phyloP scores from a whole-genome alignment of 768 basidiomycete genomes.

The Kondoa malvinella region DNA sequence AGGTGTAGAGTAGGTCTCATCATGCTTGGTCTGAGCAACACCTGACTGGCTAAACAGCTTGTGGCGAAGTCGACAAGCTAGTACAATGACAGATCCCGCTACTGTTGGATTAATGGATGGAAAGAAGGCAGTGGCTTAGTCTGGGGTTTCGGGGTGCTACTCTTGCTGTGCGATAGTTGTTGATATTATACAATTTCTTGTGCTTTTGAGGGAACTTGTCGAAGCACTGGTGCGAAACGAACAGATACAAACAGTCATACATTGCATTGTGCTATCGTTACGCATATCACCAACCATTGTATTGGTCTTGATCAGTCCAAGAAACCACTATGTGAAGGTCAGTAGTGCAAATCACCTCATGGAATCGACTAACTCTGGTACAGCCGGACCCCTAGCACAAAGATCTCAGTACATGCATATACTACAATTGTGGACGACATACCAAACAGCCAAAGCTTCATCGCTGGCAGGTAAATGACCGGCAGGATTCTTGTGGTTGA shows the following conservation, averaged over 20 bases:
- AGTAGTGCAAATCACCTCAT: too few species aligned
- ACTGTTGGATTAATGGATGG: background rate
- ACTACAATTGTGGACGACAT: background rate
- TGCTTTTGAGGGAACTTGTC: background rate
- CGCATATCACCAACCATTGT: too few species aligned
- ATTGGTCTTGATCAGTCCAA: background rate
- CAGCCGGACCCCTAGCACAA: too few species aligned
- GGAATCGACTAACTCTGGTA: too few species aligned
- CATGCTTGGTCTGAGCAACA: background rate
- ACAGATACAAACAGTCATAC: background rate
- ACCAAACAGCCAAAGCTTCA: background rate
- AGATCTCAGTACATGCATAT: background rate
- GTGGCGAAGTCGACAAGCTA: background rate
- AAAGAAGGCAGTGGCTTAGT: background rate
- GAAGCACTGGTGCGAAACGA: background rate
- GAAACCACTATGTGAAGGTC: background rate
- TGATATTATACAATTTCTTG: background rate
- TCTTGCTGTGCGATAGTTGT: background rate
- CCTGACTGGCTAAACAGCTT: background rate
- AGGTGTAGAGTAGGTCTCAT: background rate
- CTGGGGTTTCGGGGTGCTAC: too few species aligned
- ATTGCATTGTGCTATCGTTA: too few species aligned
- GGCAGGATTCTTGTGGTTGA: background rate
- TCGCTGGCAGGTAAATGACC: background rate
- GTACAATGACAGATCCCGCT: background rate